A percentile compares a stretch with the other conserved stretches of the same genome.
phyloP scores from a whole-genome alignment of 2,329 filamentous ascomycete species.

The Aspergillus tanneri region DNA sequence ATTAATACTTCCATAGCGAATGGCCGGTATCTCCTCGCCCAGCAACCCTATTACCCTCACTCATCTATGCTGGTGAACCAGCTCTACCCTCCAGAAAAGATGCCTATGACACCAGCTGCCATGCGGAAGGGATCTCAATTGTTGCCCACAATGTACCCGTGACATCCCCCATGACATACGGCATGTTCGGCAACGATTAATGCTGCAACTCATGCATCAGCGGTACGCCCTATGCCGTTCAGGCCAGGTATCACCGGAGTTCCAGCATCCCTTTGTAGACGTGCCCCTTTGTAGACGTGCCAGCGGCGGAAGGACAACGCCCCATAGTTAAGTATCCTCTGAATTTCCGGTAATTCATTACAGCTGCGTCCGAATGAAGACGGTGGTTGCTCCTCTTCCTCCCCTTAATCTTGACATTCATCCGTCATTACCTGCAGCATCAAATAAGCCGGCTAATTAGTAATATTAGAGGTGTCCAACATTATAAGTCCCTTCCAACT shows the following conservation, averaged over 20 bases:
- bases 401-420: no score
- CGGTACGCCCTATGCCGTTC: constrained; percentile 32
- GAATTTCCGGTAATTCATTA: constrained; percentile 34
- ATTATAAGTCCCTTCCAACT: no score
- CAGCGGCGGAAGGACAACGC: constrained; percentile 29
- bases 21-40: no score
- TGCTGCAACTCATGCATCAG: constrained; percentile 35
- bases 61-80: constrained; percentile 35
- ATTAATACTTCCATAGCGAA: no score
- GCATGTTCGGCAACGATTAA: constrained; percentile 32
- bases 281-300: no score
- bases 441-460: no score
- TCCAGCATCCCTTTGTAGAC: constrained; percentile 29
- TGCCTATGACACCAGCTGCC: constrained; percentile 34
- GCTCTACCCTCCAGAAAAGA: constrained; percentile 36
- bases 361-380: no score
- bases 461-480: no score
- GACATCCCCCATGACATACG: constrained; percentile 29
- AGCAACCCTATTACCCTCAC: no score
- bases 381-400: no score
- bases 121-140: constrained; percentile 29
- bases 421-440: no score
- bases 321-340: constrained; percentile 36
- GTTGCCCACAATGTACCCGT: no score
- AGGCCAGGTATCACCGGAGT: constrained; percentile 34